Percentiles rank a stretch among this genome's conserved stretches.
Evolutionary conservation across 2,329 filamentous ascomycete genomes (phyloP).

Genomic region (Thielaviopsis cerberus): DNA sequence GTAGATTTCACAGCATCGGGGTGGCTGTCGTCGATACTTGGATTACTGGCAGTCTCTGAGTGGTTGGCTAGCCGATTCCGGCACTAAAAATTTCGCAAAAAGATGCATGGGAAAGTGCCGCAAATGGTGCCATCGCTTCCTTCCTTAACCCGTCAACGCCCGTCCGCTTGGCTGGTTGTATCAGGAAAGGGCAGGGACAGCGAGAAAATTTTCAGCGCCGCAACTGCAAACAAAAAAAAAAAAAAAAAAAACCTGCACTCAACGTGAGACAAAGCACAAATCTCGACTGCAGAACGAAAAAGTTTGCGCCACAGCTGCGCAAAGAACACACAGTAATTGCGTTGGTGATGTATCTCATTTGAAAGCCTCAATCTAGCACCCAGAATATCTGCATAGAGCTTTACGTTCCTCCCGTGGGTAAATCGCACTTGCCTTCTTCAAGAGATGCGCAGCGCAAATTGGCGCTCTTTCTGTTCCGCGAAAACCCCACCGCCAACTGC

Average conservation of each 20-base stretch:
- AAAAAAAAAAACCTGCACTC: too few species aligned
- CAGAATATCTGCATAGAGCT: background rate
- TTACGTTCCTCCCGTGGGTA: background rate
- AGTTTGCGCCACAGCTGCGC: background rate
- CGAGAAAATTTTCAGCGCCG: background rate
- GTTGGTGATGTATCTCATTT: background rate
- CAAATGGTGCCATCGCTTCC: conserved; percentile 4
- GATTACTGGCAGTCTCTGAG: background rate
- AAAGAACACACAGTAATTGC: background rate
- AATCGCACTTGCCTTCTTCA: background rate
- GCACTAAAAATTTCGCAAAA: background rate
- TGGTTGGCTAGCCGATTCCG: background rate
- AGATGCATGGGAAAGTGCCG: background rate
- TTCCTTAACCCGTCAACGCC: background rate
- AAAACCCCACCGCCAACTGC: background rate
- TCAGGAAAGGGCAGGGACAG: background rate
- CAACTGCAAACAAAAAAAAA: background rate
- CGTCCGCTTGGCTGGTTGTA: too few species aligned
- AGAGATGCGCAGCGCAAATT: background rate
- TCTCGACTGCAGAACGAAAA: background rate
- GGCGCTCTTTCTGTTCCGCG: background rate
- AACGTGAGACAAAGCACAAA: background rate
- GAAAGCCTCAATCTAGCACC: background rate
- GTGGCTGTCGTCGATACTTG: background rate
- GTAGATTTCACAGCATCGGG: background rate